These are phyloP conservation scores for Malassezia yamatoensis DNA, from an alignment of 1,284 basidiomycete species.

Conservation along the genomic window DNA sequence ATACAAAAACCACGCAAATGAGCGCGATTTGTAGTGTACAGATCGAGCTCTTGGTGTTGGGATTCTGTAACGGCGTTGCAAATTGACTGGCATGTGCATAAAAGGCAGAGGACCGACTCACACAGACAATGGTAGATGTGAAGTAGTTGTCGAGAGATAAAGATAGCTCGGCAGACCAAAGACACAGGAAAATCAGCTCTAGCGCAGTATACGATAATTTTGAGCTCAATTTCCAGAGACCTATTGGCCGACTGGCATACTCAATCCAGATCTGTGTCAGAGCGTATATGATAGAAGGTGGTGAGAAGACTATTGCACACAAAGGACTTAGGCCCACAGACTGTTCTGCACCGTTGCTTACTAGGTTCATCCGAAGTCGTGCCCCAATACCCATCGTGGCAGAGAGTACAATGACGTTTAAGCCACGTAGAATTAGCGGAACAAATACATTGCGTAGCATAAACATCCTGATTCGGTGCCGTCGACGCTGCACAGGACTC, in stretches of 20 bases:
- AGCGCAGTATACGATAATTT: constrained; percentile 42
- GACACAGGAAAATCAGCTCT: constrained; percentile 70
- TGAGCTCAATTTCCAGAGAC: constrained; percentile 60
- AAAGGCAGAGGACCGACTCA: constrained; percentile 45
- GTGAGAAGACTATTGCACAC: constrained; percentile 74
- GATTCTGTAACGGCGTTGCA: constrained; percentile 45
- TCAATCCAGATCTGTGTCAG: constrained; percentile 55
- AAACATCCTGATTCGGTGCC: constrained; percentile 32
- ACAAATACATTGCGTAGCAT: constrained; percentile 46
- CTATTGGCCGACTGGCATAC: constrained; percentile 79
- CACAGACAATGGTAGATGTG: constrained; percentile 69
- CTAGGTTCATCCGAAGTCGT: constrained; percentile 60
- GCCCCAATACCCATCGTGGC: constrained; percentile 70
- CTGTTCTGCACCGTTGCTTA: constrained; percentile 54
- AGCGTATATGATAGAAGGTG: constrained; percentile 72
- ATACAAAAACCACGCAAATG: constrained; percentile 53
- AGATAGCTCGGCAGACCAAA: constrained; percentile 79
- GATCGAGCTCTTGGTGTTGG: constrained; percentile 52
- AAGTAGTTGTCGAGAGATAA: constrained; percentile 84
- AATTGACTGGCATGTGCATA: constrained; percentile 53
- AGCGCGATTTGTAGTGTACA: constrained; percentile 50
- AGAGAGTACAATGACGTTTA: constrained; percentile 72
- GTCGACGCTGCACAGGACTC: constrained; percentile 24
- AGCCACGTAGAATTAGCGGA: constrained; percentile 65
- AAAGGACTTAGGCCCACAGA: constrained; percentile 70